phyloP scores from a whole-genome alignment of 2,329 filamentous ascomycete genomes.

The Aspergillus tamarii region DNA sequence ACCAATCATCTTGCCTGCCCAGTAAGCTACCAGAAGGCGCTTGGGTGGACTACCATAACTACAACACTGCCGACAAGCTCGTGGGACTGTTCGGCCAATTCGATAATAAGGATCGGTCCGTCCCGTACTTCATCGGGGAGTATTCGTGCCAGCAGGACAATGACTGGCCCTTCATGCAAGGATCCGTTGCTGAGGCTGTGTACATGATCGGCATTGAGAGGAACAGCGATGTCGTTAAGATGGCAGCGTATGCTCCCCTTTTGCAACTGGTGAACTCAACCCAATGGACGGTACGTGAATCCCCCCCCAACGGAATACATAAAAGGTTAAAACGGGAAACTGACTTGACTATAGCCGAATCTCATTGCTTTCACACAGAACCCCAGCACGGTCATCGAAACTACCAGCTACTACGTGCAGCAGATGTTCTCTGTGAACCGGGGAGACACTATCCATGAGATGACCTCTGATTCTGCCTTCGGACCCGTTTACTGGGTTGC shows the following conservation, averaged over 20 bases:
- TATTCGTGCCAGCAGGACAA: constrained; percentile 24
- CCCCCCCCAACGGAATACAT: too few relatives aligned
- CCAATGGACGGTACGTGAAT: constrained; percentile 30
- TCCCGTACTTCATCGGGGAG: constrained; percentile 33
- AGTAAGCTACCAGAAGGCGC: constrained; percentile 38
- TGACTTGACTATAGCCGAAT: constrained; percentile 24
- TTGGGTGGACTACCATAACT: constrained; percentile 54
- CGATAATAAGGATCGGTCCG: constrained; percentile 50
- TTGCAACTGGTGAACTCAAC: constrained; percentile 34
- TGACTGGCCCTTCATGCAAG: constrained; percentile 33
- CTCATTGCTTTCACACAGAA: constrained; percentile 28
- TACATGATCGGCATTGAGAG: constrained; percentile 56
- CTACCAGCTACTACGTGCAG: constrained; percentile 34
- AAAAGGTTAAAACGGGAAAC: neutral
- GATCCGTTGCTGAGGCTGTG: constrained; percentile 66
- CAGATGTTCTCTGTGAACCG: constrained; percentile 31
- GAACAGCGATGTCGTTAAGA: constrained; percentile 36
- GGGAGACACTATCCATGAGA: constrained; percentile 27
- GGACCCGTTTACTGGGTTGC: constrained; percentile 36
- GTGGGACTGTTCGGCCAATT: constrained; percentile 56
- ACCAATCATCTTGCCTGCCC: constrained; percentile 26
- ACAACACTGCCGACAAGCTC: constrained; percentile 53
- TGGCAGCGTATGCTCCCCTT: constrained; percentile 33
- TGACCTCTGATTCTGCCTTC: constrained; percentile 24
- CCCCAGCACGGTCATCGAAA: constrained; percentile 24